These are phyloP conservation scores for Phoma sp. DNA, from an alignment of 2,329 filamentous ascomycete genomes.

Conservation along the genomic window DNA sequence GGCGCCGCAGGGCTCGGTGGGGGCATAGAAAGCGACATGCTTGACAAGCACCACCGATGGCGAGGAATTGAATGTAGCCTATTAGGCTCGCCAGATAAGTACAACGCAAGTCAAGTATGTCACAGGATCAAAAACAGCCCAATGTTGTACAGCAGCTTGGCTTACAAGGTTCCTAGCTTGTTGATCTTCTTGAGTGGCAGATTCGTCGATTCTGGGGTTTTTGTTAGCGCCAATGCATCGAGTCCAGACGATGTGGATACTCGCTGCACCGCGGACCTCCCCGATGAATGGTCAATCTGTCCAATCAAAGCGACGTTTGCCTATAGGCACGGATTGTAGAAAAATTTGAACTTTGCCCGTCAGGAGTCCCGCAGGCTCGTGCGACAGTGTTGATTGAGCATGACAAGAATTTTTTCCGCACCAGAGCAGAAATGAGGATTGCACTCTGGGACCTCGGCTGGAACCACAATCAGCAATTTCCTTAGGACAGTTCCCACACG, in stretches of 20 bases:
- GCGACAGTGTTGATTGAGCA: too few relatives aligned
- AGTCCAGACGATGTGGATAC: constrained; percentile 14
- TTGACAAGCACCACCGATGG: neutral
- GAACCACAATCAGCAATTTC: too few relatives aligned
- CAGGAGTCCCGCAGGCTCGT: too few relatives aligned
- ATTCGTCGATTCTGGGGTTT: constrained; percentile 7
- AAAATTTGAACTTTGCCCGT: too few relatives aligned
- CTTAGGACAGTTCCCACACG: too few relatives aligned
- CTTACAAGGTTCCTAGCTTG: neutral
- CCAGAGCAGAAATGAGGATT: too few relatives aligned
- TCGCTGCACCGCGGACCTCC: constrained; percentile 15
- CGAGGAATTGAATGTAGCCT: too few relatives aligned
- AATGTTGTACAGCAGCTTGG: neutral
- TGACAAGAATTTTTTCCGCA: too few relatives aligned
- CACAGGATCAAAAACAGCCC: too few relatives aligned
- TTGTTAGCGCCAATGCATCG: constrained; percentile 6
- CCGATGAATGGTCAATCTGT: constrained; percentile 5
- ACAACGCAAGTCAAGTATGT: too few relatives aligned
- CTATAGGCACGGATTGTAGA: neutral
- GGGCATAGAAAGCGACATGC: constrained; percentile 10
- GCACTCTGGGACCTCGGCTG: too few relatives aligned
- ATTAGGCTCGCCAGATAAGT: too few relatives aligned
- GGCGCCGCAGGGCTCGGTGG: neutral
- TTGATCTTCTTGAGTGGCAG: constrained; percentile 10
- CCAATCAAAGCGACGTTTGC: constrained; percentile 7